phyloP scores from a whole-genome alignment of 2,329 filamentous ascomycete species.

The Ciborinia camelliae region DNA sequence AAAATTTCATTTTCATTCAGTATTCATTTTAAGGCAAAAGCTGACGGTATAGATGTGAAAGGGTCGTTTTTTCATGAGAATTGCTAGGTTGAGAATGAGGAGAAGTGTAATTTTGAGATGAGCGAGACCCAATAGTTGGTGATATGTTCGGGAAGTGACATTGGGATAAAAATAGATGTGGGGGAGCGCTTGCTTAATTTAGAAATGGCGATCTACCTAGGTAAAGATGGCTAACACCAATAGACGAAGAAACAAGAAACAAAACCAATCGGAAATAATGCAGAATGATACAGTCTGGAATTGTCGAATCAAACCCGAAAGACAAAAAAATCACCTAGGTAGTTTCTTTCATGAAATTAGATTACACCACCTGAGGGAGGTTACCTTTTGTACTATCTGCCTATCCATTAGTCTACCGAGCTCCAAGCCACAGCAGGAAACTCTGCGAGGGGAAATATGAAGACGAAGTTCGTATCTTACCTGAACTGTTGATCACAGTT shows the following conservation, averaged over 20 bases:
- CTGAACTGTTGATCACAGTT: too few relatives aligned
- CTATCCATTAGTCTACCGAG: background rate
- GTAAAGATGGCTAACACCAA: background rate
- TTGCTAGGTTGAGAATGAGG: background rate
- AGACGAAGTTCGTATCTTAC: too few relatives aligned
- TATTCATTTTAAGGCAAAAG: background rate
- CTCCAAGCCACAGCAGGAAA: too few relatives aligned
- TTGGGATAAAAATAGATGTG: slow-evolving; percentile 5
- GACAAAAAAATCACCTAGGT: too few relatives aligned
- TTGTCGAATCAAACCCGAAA: too few relatives aligned
- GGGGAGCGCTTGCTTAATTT: slow-evolving; percentile 9
- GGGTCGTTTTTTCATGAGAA: background rate
- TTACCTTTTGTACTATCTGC: too few relatives aligned
- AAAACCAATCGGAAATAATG: background rate
- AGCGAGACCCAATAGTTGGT: background rate
- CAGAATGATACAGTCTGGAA: background rate
- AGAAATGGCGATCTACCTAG: too few relatives aligned
- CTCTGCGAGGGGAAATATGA: too few relatives aligned
- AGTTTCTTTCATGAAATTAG: too few relatives aligned
- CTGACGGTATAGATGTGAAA: background rate
- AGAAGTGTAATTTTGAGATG: background rate
- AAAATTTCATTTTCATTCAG: background rate
- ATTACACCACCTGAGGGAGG: background rate
- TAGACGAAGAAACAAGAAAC: background rate
- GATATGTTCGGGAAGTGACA: background rate